phyloP scores from a whole-genome alignment of 352 stramenopile species.

The Plasmopara halstedii region DNA sequence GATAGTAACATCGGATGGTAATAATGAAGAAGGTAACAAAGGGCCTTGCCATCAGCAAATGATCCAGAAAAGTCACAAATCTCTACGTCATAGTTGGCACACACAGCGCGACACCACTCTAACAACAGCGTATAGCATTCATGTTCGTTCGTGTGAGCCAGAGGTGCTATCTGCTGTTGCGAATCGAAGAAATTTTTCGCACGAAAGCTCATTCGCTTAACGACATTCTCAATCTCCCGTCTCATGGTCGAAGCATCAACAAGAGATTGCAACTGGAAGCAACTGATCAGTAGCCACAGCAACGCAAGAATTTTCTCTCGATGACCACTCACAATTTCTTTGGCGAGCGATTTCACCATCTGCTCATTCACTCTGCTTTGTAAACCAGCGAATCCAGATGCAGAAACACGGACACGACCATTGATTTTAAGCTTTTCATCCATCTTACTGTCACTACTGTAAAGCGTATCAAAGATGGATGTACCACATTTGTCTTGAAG shows the following conservation, averaged over 20 bases:
- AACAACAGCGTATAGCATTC: conserved; percentile 74
- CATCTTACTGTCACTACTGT: conserved; percentile 11
- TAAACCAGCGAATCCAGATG: conserved; percentile 42
- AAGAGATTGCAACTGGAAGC: conserved; percentile 86
- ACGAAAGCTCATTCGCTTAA: conserved; percentile 62
- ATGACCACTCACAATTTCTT: conserved; percentile 95
- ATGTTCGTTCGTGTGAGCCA: conserved; percentile 36
- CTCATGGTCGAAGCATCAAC: conserved; percentile 67
- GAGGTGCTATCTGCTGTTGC: conserved; percentile 24
- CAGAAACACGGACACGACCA: conserved; percentile 23
- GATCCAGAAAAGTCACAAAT: conserved; percentile 89
- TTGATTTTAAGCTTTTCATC: conserved; percentile 5
- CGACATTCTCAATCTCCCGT: conserved; percentile 69
- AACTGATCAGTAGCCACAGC: conserved; percentile 90
- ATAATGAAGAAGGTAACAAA: conserved; percentile 94
- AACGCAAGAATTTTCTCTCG: conserved; percentile 92
- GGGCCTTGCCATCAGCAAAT: conserved; percentile 89
- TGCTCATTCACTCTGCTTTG: conserved; percentile 49
- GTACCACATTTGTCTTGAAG: conserved; percentile 67
- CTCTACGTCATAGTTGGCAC: conserved; percentile 80
- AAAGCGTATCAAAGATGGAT: conserved; percentile 48
- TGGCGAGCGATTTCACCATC: conserved; percentile 57
- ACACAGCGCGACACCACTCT: conserved; percentile 90
- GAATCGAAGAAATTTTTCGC: conserved; percentile 52
- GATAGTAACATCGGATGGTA: conserved; percentile 91